These are phyloP conservation scores for Dipteronia sinensis DNA, from an alignment of 345 rosid species.

Conservation along the genomic window DNA sequence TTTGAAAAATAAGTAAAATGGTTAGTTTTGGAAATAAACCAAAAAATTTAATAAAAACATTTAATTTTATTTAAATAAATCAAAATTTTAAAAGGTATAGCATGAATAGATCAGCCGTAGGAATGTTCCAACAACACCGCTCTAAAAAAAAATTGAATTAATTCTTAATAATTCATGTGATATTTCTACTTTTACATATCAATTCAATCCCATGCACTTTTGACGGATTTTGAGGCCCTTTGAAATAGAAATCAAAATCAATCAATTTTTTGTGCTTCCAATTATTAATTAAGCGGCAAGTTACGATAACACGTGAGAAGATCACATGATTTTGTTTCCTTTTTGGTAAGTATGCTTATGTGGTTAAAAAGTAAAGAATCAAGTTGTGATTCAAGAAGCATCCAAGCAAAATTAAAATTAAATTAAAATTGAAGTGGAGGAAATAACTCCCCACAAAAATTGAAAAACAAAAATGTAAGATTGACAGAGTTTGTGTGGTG, in stretches of 20 bases:
- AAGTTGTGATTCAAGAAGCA: constrained; percentile 2
- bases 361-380: no score
- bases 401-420: not conserved
- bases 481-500: not conserved
- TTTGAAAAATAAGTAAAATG: no score
- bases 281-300: not conserved
- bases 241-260: not conserved
- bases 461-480: not conserved
- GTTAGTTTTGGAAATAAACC: no score
- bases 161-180: not conserved
- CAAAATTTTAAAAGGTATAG: no score
- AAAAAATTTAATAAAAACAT: no score
- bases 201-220: not conserved
- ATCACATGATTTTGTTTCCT: constrained; percentile 12
- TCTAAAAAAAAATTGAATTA: no score
- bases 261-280: not conserved
- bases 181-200: not conserved
- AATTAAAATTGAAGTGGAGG: no score
- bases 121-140: no score
- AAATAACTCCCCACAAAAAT: not conserved
- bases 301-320: not conserved
- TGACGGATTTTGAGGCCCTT: not conserved
- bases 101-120: no score
- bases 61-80: no score
- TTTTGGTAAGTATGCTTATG: not conserved